phyloP scores from a whole-genome alignment of 257 asterid species.

The Ophiorrhiza pumila region DNA sequence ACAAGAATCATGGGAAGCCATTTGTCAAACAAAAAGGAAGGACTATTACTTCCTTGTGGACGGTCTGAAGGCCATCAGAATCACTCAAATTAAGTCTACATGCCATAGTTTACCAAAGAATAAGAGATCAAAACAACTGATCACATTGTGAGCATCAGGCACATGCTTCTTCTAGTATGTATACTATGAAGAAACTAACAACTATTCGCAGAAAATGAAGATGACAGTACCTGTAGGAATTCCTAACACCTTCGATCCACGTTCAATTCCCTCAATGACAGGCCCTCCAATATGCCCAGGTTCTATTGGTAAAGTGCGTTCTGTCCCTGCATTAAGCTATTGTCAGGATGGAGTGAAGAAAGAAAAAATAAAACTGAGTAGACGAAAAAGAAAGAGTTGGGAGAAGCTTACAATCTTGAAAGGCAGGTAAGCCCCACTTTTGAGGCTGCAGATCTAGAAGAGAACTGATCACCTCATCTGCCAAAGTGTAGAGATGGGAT shows the following conservation, averaged over 20 bases:
- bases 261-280: conserved; percentile 85
- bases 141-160: too few relatives aligned
- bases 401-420: conserved; percentile 72
- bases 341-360: conserved; percentile 19
- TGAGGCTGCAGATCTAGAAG: conserved; percentile 69
- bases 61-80: too few relatives aligned
- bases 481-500: conserved; percentile 61
- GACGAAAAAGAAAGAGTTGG: conserved; percentile 9
- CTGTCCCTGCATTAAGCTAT: conserved; percentile 64
- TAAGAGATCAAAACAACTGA: too few relatives aligned
- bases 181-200: not conserved
- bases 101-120: too few relatives aligned
- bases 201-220: not conserved
- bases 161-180: not conserved
- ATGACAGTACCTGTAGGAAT: conserved; percentile 78
- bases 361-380: conserved; percentile 3
- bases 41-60: too few relatives aligned
- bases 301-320: conserved; percentile 71
- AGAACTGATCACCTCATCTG: conserved; percentile 87
- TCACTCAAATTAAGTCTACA: too few relatives aligned
- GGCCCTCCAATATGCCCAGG: conserved; percentile 95
- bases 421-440: conserved; percentile 88
- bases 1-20: too few relatives aligned
- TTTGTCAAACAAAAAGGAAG: not conserved
- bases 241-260: conserved; percentile 97